These are phyloP conservation scores for Phlyctochytrium bullatum DNA, from an alignment of 192 early-diverging fungal species.

Conservation along the genomic window DNA sequence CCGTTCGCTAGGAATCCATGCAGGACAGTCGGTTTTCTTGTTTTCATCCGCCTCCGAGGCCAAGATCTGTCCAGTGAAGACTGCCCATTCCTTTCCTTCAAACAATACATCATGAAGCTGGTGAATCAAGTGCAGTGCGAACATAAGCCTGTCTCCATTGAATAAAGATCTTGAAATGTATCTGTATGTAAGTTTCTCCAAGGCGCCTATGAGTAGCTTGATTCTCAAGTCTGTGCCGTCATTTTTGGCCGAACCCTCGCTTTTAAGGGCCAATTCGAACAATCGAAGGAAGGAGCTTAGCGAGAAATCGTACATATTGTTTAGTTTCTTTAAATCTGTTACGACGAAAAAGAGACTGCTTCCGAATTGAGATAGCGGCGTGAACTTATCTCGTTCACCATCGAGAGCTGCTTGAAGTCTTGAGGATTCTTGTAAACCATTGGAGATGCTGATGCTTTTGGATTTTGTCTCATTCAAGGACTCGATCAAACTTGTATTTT, in stretches of 20 bases:
- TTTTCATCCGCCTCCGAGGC: conserved; percentile 31
- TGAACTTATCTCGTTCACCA: conserved; percentile 53
- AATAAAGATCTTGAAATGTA: conserved; percentile 50
- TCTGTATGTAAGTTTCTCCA: conserved; percentile 44
- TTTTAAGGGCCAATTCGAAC: conserved; percentile 42
- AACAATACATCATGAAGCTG: conserved; percentile 39
- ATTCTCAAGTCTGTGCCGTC: conserved; percentile 48
- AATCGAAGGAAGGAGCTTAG: conserved; percentile 43
- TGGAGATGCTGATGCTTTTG: conserved; percentile 48
- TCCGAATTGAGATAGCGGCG: conserved; percentile 46
- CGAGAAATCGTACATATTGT: conserved; percentile 61
- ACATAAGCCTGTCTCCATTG: conserved; percentile 53
- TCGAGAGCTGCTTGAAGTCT: conserved; percentile 50
- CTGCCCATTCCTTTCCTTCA: conserved; percentile 49
- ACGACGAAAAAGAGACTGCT: conserved; percentile 52
- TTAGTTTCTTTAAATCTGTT: conserved; percentile 45
- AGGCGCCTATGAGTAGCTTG: conserved; percentile 35
- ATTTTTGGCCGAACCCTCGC: conserved; percentile 32
- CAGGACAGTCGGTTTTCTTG: conserved; percentile 27
- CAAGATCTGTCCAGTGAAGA: conserved; percentile 45
- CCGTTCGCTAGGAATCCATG: conserved; percentile 49
- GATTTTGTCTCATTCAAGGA: conserved; percentile 57
- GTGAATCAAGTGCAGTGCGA: conserved; percentile 48
- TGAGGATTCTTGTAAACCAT: conserved; percentile 46
- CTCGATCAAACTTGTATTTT: conserved; percentile 50